Evolutionary conservation across 371 early-diverging fungal species (phyloP).

Genomic region (Mortierella sp.): DNA sequence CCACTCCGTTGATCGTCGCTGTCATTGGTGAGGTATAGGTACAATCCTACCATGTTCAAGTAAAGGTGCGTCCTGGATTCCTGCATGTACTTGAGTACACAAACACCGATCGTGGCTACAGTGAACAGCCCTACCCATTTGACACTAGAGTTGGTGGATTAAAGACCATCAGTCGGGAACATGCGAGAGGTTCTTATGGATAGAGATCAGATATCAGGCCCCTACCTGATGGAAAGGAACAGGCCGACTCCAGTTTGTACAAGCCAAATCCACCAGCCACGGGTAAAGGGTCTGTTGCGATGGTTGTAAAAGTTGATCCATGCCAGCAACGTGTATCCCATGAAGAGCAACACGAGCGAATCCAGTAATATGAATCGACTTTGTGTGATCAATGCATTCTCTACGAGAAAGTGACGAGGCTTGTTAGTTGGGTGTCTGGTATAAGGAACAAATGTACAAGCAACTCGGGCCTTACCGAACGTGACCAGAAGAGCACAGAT

Average conservation of each 20-base stretch:
- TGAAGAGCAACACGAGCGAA: slow-evolving; percentile 96
- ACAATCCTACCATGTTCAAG: slow-evolving; percentile 37
- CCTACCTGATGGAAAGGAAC: slow-evolving; percentile 77
- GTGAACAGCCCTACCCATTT: slow-evolving; percentile 99
- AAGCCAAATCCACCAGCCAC: slow-evolving; percentile 91
- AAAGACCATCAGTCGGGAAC: too few relatives aligned
- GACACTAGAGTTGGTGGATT: slow-evolving; percentile 57
- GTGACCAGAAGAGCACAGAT: slow-evolving; percentile 85
- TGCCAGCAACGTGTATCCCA: slow-evolving; percentile 82
- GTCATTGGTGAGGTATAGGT: neutral
- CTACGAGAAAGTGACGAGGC: too few relatives aligned
- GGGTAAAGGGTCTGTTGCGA: slow-evolving; percentile 78
- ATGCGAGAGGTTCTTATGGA: too few relatives aligned
- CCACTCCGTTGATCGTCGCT: too few relatives aligned
- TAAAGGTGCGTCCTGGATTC: slow-evolving; percentile 36
- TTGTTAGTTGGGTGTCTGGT: too few relatives aligned
- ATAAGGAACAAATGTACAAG: too few relatives aligned
- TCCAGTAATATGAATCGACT: slow-evolving; percentile 98
- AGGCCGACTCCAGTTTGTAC: slow-evolving; percentile 88
- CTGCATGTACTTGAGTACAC: slow-evolving; percentile 38
- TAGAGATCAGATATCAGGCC: neutral
- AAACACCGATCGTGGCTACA: slow-evolving; percentile 87
- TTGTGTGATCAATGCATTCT: slow-evolving; percentile 89
- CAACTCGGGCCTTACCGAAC: slow-evolving; percentile 50
- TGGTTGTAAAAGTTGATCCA: slow-evolving; percentile 82